Percentiles rank a stretch among this genome's conserved stretches.
Conservation (phyloP, 2,329 filamentous ascomycete genomes). For the Colletotrichum trifolii region DNA sequence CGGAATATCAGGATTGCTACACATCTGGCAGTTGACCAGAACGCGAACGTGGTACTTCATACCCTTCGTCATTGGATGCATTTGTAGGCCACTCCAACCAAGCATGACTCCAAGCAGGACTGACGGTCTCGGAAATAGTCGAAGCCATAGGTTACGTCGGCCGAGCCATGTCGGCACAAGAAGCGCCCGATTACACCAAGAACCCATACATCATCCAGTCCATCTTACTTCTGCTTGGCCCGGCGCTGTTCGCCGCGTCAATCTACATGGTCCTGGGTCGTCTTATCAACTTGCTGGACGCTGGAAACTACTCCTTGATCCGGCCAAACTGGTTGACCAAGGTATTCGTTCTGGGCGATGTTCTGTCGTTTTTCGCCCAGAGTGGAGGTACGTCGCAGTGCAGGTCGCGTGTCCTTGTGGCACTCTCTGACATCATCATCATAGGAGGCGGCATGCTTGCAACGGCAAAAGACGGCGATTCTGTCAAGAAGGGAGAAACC, state of each 20-base stretch:
- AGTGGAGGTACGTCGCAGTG: constrained; percentile 46
- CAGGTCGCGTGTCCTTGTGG: neutral
- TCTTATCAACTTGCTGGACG: constrained; percentile 52
- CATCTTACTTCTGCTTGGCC: constrained; percentile 57
- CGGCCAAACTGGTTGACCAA: constrained; percentile 58
- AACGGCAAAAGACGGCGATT: constrained; percentile 37
- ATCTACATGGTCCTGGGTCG: constrained; percentile 63
- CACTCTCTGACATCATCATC: neutral
- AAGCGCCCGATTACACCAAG: constrained; percentile 53
- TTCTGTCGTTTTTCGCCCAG: constrained; percentile 64
- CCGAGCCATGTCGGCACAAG: constrained; percentile 55
- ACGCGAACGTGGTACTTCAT: constrained; percentile 63
- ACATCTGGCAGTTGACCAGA: constrained; percentile 52
- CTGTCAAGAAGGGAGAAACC: constrained; percentile 50
- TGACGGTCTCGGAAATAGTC: constrained; percentile 44
- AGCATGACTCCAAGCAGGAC: neutral
- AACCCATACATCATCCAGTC: constrained; percentile 55
- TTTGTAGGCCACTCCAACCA: constrained; percentile 51
- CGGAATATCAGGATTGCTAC: constrained; percentile 50
- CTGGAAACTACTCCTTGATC: constrained; percentile 47
- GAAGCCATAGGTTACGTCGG: constrained; percentile 63
- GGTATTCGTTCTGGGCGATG: constrained; percentile 65
- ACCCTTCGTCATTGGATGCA: constrained; percentile 62
- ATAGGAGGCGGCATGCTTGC: constrained; percentile 38
- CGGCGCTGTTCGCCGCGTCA: constrained; percentile 59